Percentiles rank a stretch among this genome's conserved stretches.
These are phyloP conservation scores for Talaromyces piceae DNA, from an alignment of 2,329 filamentous ascomycete genomes.

Conservation along the genomic window DNA sequence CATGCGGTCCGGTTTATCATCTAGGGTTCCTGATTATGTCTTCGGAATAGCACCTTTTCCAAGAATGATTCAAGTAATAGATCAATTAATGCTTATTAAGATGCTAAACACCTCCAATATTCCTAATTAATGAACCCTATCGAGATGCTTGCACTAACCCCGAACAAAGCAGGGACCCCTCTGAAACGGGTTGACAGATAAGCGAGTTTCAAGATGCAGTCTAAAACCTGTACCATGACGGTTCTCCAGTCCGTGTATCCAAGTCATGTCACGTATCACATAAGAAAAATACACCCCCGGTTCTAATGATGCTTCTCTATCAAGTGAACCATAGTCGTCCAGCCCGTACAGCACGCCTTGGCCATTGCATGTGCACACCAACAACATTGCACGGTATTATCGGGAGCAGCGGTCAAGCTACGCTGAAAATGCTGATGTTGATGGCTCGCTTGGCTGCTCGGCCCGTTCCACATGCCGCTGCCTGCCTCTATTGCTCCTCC, in stretches of 20 bases:
- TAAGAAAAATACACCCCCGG: neutral
- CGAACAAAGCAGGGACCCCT: too few species aligned
- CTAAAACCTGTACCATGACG: neutral
- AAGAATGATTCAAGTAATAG: too few species aligned
- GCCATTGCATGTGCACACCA: slow-evolving; percentile 11
- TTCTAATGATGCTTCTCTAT: slow-evolving; percentile 9
- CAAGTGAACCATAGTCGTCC: slow-evolving; percentile 12
- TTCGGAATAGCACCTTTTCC: too few species aligned
- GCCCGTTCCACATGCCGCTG: neutral
- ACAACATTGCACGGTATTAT: slow-evolving; percentile 3
- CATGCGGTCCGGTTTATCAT: neutral
- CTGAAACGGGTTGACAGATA: too few species aligned
- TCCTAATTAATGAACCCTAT: too few species aligned
- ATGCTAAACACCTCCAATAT: too few species aligned
- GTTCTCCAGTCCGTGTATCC: neutral
- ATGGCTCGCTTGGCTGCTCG: neutral
- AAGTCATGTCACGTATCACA: neutral
- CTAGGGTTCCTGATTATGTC: neutral
- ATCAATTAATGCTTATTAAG: too few species aligned
- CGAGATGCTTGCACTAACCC: too few species aligned
- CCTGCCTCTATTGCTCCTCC: too few species aligned
- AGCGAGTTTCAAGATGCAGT: too few species aligned
- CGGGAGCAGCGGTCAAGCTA: neutral
- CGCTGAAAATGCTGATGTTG: neutral
- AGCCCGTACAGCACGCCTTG: slow-evolving; percentile 9